phyloP scores from a whole-genome alignment of 345 rosid genomes.

The Rhizophora apiculata region DNA sequence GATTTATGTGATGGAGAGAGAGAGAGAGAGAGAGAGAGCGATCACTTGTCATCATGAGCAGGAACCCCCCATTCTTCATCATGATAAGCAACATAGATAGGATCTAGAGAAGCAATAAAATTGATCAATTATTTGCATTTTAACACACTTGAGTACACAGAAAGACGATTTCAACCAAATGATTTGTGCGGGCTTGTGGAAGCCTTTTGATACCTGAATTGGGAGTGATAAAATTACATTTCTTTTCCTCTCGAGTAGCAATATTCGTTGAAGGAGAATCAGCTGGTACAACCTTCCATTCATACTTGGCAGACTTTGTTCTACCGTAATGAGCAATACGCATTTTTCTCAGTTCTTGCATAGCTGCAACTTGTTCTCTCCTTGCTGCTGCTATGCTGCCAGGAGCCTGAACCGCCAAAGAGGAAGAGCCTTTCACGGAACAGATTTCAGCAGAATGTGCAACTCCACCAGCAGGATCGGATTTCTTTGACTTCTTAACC shows the following conservation, averaged over 20 bases:
- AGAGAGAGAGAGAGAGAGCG: not conserved
- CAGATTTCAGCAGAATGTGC: not conserved
- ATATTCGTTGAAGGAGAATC: slow-evolving; percentile 19
- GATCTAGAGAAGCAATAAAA: slow-evolving; percentile 37
- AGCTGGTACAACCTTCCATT: slow-evolving; percentile 22
- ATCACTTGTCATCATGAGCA: slow-evolving; percentile 63
- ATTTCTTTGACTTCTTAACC: slow-evolving; percentile 22
- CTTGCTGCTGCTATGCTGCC: slow-evolving; percentile 77
- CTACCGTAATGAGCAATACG: slow-evolving; percentile 71
- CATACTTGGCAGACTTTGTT: slow-evolving; percentile 33
- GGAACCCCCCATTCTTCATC: slow-evolving; percentile 87
- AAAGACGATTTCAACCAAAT: too few species aligned
- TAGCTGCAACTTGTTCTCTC: slow-evolving; percentile 56
- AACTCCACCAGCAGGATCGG: slow-evolving; percentile 2
- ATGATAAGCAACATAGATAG: slow-evolving; percentile 65
- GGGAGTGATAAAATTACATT: slow-evolving; percentile 65
- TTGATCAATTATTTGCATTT: too few species aligned
- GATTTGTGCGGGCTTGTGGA: too few species aligned
- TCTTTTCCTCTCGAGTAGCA: slow-evolving; percentile 37
- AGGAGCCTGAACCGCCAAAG: slow-evolving; percentile 36
- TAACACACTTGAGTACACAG: too few species aligned
- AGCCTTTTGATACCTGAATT: slow-evolving; percentile 43
- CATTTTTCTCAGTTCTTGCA: slow-evolving; percentile 58
- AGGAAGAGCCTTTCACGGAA: slow-evolving; percentile 13
- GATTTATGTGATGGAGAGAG: not conserved